Conservation (phyloP, 176 grass and related monocot species). For the Musa schizocarpa region DNA sequence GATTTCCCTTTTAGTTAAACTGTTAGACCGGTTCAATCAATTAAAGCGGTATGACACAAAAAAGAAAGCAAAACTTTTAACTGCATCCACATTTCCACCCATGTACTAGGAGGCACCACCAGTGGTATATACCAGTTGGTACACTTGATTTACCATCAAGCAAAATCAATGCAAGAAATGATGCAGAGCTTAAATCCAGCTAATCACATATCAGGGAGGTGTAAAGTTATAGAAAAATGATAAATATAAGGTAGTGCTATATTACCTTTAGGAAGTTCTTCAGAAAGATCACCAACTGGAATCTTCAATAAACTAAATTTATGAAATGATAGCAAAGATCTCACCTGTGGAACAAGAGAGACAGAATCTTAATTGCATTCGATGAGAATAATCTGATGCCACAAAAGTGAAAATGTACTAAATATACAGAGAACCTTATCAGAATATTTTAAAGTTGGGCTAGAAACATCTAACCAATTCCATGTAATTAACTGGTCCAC, state of each 20-base stretch:
- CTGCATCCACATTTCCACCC: no score
- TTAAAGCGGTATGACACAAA: no score
- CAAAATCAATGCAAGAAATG: no score
- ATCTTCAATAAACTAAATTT: conserved; percentile 61
- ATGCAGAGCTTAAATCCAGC: no score
- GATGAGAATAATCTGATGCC: not conserved
- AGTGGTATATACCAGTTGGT: no score
- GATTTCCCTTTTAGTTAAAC: no score
- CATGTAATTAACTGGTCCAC: conserved; percentile 31
- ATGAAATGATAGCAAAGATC: conserved; percentile 37
- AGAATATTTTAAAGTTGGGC: conserved; percentile 48
- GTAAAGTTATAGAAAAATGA: no score
- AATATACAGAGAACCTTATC: conserved; percentile 45
- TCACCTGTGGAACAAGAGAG: conserved; percentile 39
- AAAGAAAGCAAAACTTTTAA: no score
- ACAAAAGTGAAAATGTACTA: not conserved
- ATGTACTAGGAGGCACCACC: no score
- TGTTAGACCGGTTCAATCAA: no score
- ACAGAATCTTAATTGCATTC: not conserved
- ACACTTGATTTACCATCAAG: no score
- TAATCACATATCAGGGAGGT: no score
- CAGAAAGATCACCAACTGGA: conserved; percentile 45
- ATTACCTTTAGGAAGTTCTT: conserved; percentile 56
- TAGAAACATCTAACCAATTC: conserved; percentile 53
- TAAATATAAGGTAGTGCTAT: not conserved